These are phyloP conservation scores for Noccaea caerulescens DNA, from an alignment of 345 rosid species.

Conservation along the genomic window DNA sequence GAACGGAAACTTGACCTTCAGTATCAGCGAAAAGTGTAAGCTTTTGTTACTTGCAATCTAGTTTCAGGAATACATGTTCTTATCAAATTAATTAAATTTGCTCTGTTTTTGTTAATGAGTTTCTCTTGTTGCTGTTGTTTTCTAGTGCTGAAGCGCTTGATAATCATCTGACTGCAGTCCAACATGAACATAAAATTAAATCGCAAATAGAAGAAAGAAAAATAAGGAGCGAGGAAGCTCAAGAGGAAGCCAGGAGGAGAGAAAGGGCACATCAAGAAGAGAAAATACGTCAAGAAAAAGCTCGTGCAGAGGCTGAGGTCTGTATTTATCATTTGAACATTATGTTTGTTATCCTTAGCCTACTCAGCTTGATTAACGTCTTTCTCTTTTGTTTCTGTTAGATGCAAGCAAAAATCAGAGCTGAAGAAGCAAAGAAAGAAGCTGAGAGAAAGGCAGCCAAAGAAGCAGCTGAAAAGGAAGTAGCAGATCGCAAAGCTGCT, in stretches of 20 bases:
- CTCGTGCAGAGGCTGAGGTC: conserved; percentile 90
- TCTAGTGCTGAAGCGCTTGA: conserved; percentile 95
- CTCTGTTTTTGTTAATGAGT: conserved; percentile 14
- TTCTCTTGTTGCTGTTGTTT: conserved; percentile 30
- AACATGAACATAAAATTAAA: conserved; percentile 77
- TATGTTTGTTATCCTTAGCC: not conserved
- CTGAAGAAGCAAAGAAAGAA: conserved; percentile 81
- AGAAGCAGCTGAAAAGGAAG: conserved; percentile 66
- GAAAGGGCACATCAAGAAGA: conserved; percentile 84
- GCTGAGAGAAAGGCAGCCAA: conserved; percentile 68
- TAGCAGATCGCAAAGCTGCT: conserved; percentile 46
- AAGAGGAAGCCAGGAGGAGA: conserved; percentile 85
- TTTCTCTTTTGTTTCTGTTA: conserved; percentile 18
- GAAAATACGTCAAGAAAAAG: conserved; percentile 77
- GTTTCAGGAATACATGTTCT: conserved; percentile 22
- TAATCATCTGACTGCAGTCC: conserved; percentile 81
- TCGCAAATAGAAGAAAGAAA: conserved; percentile 91
- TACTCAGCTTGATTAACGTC: not conserved
- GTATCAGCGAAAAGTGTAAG: conserved; percentile 87
- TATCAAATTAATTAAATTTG: not conserved
- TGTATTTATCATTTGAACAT: conserved; percentile 29
- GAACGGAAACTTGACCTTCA: conserved; percentile 81
- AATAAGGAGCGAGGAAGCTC: conserved; percentile 80
- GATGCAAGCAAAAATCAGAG: conserved; percentile 67
- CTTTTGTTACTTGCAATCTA: not conserved